These are phyloP conservation scores for Dryadomyces quercivorus DNA, from an alignment of 2,329 filamentous ascomycete genomes.

Conservation along the genomic window DNA sequence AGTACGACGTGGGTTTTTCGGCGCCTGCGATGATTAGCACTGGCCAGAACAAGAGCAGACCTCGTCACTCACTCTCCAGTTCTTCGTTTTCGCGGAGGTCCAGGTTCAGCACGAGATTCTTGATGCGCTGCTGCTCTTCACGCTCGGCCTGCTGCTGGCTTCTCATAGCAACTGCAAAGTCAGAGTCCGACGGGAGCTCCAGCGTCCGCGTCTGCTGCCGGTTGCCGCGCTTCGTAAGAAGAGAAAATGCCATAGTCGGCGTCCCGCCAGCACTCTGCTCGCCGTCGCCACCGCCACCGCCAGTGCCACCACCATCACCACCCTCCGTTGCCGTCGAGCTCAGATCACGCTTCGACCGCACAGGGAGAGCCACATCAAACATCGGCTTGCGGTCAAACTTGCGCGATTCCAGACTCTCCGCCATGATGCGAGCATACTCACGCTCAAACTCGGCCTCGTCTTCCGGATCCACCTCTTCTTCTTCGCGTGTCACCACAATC, in stretches of 20 bases:
- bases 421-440: slow-evolving; percentile 97
- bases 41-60: slow-evolving; percentile 10
- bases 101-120: slow-evolving; percentile 92
- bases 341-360: slow-evolving; percentile 59
- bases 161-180: slow-evolving; percentile 92
- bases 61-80: slow-evolving; percentile 52
- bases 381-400: slow-evolving; percentile 91
- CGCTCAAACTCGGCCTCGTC: slow-evolving; percentile 95
- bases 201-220: slow-evolving; percentile 93
- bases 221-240: slow-evolving; percentile 92
- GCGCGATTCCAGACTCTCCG: slow-evolving; percentile 87
- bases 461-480: slow-evolving; percentile 84
- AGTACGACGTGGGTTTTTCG: slow-evolving; percentile 36
- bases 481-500: slow-evolving; percentile 81
- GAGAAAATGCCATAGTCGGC: slow-evolving; percentile 91
- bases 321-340: slow-evolving; percentile 9
- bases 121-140: slow-evolving; percentile 96
- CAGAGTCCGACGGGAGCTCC: slow-evolving; percentile 80
- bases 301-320: background rate
- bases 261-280: slow-evolving; percentile 10
- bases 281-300: background rate
- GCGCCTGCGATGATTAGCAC: slow-evolving; percentile 39
- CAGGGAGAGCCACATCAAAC: slow-evolving; percentile 95
- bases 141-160: slow-evolving; percentile 88
- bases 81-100: slow-evolving; percentile 80